Evolutionary conservation across 345 rosid genomes (phyloP), one percentile per base, ranked within the genome.

Genomic region (Populus simonii): DNA sequence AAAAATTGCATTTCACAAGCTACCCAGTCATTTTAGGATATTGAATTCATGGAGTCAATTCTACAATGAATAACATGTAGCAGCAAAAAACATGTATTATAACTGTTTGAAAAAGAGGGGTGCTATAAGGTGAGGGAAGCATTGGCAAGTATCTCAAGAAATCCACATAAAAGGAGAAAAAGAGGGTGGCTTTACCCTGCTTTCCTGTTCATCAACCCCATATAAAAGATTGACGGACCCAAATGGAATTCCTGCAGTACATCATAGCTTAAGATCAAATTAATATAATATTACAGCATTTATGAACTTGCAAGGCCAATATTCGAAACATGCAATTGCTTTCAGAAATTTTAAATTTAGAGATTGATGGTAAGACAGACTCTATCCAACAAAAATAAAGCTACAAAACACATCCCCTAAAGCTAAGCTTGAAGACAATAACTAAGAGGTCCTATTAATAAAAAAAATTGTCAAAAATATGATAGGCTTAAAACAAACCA

Each of bases 161-260:
- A n/a, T 49, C 25, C 27, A 76, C 8, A 74, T 53, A 61, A 31
- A 75, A 68, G 51, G 49, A 63, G 73, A 68, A 67, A 25, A 74
- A 20, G 27, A 72, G 47, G 69, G 75, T 76, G 72, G 71, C 12
- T 70, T 87, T 88, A 85, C 99, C 98, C 91, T 96, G 90, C 97
- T 96, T 90, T 96, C 99, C 82, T 93, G 88, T 86, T 90, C 92
- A 87, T 96, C 97, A 84, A 96, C 98, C 73, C 99, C 99, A 57
- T 90, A 78, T 90, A 89, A 76, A 66, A 96, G 86, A 87, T 96
- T 96, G 71, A 93, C 98, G 71, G 98, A 96, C 82, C 99, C 98
- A 83, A 87, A 96, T 75, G 97, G 99, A 78, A 96, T 93, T 83
- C 99, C 98, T 96, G 87, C 81, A 88, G 81, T 3, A 69, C 17